Percentiles rank a stretch among this genome's conserved stretches.
Conservation (phyloP, 2,329 filamentous ascomycete species). For the Ophiobolus disseminans region DNA sequence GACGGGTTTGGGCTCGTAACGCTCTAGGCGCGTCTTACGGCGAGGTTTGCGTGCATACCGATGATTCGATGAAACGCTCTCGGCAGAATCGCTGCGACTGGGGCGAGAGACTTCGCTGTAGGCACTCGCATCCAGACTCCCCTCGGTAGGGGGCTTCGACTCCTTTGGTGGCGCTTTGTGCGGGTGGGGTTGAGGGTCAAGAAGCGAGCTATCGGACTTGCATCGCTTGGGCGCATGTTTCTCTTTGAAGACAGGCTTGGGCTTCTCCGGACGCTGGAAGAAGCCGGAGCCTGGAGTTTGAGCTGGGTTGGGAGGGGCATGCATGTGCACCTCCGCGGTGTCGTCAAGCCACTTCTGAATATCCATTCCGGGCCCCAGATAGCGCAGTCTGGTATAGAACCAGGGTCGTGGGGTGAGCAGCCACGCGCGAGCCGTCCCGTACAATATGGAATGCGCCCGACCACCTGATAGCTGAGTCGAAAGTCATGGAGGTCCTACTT, state of each 20-base stretch:
- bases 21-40: conserved; percentile 56
- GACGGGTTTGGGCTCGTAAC: conserved; percentile 48
- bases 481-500: conserved; percentile 8
- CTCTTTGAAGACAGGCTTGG: conserved; percentile 19
- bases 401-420: conserved; percentile 12
- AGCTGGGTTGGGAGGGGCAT: conserved; percentile 33
- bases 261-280: conserved; percentile 27
- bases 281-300: conserved; percentile 26
- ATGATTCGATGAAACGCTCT: conserved; percentile 26
- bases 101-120: conserved; percentile 23
- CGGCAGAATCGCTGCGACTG: conserved; percentile 19
- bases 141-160: conserved; percentile 10
- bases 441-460: conserved; percentile 6
- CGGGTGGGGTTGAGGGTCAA: conserved; percentile 28
- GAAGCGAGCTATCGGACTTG: conserved; percentile 51
- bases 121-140: conserved; percentile 11
- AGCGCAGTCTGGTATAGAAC: background rate
- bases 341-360: conserved; percentile 55
- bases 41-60: conserved; percentile 54
- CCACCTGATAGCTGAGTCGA: conserved; percentile 15
- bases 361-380: conserved; percentile 46
- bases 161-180: conserved; percentile 9
- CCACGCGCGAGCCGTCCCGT: conserved; percentile 31
- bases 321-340: conserved; percentile 48
- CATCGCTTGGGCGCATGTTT: conserved; percentile 42